Evolutionary conservation across 2,329 filamentous ascomycete species (phyloP).

Genomic region (Amesomyces nigricolor): DNA sequence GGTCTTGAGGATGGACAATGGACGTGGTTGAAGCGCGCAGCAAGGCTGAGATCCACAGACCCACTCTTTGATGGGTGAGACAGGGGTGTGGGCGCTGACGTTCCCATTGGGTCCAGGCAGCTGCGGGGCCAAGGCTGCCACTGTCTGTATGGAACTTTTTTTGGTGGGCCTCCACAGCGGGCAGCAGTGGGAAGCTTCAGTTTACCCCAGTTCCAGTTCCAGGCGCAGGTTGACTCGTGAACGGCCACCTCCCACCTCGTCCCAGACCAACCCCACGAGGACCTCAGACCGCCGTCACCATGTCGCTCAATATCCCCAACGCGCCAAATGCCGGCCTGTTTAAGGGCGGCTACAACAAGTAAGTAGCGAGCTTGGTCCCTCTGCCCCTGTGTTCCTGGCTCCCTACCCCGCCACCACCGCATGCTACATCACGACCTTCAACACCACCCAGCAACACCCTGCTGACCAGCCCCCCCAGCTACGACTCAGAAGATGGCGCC

Average conservation of each 20-base stretch:
- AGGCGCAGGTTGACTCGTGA: constrained; percentile 10
- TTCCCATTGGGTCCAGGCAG: constrained; percentile 12
- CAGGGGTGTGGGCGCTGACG: not conserved
- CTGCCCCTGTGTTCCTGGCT: not conserved
- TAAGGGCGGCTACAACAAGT: constrained; percentile 96
- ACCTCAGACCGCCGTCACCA: constrained; percentile 36
- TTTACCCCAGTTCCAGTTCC: not conserved
- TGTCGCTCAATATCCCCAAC: constrained; percentile 95
- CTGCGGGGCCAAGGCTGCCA: constrained; percentile 24
- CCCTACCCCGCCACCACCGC: constrained; percentile 25
- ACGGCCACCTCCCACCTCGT: not conserved
- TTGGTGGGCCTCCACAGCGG: constrained; percentile 21
- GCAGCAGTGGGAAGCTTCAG: constrained; percentile 15
- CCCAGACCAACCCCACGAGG: constrained; percentile 1
- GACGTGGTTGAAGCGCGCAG: constrained; percentile 2
- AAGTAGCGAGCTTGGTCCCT: constrained; percentile 33
- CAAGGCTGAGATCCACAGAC: constrained; percentile 19
- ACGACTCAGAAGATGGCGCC: constrained; percentile 98
- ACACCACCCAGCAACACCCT: not conserved
- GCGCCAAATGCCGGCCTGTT: constrained; percentile 91
- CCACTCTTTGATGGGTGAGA: not conserved
- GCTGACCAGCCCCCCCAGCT: constrained; percentile 53
- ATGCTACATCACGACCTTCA: constrained; percentile 6
- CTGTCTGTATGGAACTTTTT: constrained; percentile 20
- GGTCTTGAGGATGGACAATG: not conserved